Conservation (phyloP, 2,329 filamentous ascomycete genomes). For the Exophiala bonariae region DNA sequence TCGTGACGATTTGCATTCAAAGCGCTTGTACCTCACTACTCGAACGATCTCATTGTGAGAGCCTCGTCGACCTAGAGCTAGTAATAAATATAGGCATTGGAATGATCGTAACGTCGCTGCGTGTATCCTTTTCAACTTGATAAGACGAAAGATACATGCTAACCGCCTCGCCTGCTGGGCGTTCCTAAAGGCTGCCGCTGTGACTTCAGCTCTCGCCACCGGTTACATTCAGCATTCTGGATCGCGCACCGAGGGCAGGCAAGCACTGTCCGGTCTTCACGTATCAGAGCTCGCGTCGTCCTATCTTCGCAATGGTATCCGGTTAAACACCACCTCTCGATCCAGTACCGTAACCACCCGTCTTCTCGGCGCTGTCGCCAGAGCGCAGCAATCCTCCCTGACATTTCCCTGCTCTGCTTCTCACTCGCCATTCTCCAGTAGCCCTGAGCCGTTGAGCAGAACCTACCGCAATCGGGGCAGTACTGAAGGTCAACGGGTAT, state of each 20-base stretch:
- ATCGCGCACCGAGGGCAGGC: conserved; percentile 7
- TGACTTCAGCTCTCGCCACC: conserved; percentile 1
- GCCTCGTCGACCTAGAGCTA: no score
- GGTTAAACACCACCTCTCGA: conserved; percentile 5
- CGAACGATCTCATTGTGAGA: no score
- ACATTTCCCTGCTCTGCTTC: conserved; percentile 5
- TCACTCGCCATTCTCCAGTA: conserved; percentile 4
- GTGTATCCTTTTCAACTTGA: no score
- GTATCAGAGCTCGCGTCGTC: not conserved
- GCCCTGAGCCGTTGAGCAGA: not conserved
- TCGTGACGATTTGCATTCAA: no score
- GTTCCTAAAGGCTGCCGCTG: not conserved
- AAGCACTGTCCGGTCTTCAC: not conserved
- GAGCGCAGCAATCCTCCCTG: not conserved
- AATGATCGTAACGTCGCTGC: no score
- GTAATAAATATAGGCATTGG: no score
- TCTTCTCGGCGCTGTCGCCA: conserved; percentile 6
- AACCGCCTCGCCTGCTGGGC: no score
- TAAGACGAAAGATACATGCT: no score
- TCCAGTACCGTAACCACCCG: conserved; percentile 9
- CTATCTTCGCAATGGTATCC: not conserved
- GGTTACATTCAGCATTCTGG: conserved; percentile 3
- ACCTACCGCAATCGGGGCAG: conserved; percentile 6
- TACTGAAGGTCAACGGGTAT: conserved; percentile 4
- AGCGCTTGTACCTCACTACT: no score